These are phyloP conservation scores for Dothideomycetes sp. DNA, from an alignment of 2,329 filamentous ascomycete species.

Conservation along the genomic window DNA sequence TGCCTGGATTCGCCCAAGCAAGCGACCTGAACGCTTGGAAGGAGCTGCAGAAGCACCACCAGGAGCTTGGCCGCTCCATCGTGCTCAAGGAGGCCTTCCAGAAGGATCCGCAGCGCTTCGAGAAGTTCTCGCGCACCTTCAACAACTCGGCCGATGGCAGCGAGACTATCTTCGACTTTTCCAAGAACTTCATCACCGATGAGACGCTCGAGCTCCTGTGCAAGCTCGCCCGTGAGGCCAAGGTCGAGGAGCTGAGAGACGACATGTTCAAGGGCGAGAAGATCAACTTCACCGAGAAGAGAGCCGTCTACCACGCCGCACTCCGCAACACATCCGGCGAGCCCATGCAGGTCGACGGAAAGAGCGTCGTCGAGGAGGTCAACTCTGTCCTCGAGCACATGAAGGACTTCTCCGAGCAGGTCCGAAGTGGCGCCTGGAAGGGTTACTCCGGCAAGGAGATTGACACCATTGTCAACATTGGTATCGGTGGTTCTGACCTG, in stretches of 20 bases:
- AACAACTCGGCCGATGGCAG: constrained; percentile 63
- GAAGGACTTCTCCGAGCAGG: constrained; percentile 94
- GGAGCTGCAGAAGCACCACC: constrained; percentile 79
- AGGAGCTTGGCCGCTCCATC: constrained; percentile 71
- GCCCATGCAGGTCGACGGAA: constrained; percentile 72
- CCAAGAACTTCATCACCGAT: constrained; percentile 95
- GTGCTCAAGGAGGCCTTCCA: constrained; percentile 84
- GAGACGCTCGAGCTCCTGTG: constrained; percentile 81
- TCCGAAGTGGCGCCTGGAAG: constrained; percentile 92
- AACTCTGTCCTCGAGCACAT: constrained; percentile 90
- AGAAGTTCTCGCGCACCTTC: constrained; percentile 82
- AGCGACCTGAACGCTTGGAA: constrained; percentile 80
- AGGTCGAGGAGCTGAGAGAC: constrained; percentile 86
- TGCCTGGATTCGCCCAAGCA: constrained; percentile 66
- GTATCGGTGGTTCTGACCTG: constrained; percentile 97
- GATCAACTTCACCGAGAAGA: constrained; percentile 98
- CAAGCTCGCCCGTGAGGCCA: constrained; percentile 83
- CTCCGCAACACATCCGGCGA: constrained; percentile 81
- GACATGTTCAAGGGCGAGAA: constrained; percentile 95
- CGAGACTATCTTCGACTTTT: constrained; percentile 95
- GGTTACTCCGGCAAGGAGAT: constrained; percentile 96
- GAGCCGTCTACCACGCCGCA: constrained; percentile 91
- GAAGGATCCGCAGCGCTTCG: constrained; percentile 75
- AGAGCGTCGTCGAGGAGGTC: constrained; percentile 89
- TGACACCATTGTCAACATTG: constrained; percentile 91